Evolutionary conservation across 352 stramenopile genomes (phyloP).

Genomic region (Globisporangium lucens): DNA sequence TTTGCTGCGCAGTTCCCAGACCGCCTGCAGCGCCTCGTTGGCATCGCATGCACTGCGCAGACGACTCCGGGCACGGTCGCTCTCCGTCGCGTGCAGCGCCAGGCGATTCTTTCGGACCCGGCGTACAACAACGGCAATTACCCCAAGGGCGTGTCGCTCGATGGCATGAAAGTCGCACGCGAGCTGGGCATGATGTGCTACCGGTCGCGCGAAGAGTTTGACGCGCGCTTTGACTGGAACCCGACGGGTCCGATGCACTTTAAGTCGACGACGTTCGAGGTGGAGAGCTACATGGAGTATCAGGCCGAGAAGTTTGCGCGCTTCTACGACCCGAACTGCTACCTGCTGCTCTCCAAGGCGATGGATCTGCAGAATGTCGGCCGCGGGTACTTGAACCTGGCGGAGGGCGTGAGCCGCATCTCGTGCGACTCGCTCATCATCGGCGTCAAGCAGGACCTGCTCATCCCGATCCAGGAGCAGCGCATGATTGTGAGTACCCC

Average conservation of each 20-base stretch:
- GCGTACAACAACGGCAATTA: slow-evolving; percentile 83
- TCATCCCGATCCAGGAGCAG: slow-evolving; percentile 85
- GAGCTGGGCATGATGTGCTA: slow-evolving; percentile 89
- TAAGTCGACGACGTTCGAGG: slow-evolving; percentile 79
- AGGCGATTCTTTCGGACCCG: slow-evolving; percentile 77
- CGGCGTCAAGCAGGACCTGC: slow-evolving; percentile 79
- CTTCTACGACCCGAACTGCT: slow-evolving; percentile 86
- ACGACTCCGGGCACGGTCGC: slow-evolving; percentile 86
- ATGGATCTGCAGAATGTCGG: slow-evolving; percentile 87
- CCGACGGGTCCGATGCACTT: slow-evolving; percentile 68
- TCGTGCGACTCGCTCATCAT: slow-evolving; percentile 63
- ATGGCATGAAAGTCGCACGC: slow-evolving; percentile 83
- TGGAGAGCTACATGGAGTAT: slow-evolving; percentile 91
- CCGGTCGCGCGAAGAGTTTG: slow-evolving; percentile 86
- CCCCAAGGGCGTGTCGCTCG: slow-evolving; percentile 38
- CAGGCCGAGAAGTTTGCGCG: slow-evolving; percentile 85
- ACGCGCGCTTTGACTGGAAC: slow-evolving; percentile 85
- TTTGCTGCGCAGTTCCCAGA: slow-evolving; percentile 83
- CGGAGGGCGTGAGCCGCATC: slow-evolving; percentile 73
- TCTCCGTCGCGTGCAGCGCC: slow-evolving; percentile 79
- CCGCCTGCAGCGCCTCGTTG: slow-evolving; percentile 63
- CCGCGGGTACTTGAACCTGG: slow-evolving; percentile 61
- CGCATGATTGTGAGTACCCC: slow-evolving; percentile 44
- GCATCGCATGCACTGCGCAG: slow-evolving; percentile 83
- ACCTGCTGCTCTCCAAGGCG: slow-evolving; percentile 83